Percentiles rank a stretch among this genome's conserved stretches.
These are phyloP conservation scores for Aspergillus neotritici DNA, from an alignment of 2,329 filamentous ascomycete genomes.

Conservation along the genomic window DNA sequence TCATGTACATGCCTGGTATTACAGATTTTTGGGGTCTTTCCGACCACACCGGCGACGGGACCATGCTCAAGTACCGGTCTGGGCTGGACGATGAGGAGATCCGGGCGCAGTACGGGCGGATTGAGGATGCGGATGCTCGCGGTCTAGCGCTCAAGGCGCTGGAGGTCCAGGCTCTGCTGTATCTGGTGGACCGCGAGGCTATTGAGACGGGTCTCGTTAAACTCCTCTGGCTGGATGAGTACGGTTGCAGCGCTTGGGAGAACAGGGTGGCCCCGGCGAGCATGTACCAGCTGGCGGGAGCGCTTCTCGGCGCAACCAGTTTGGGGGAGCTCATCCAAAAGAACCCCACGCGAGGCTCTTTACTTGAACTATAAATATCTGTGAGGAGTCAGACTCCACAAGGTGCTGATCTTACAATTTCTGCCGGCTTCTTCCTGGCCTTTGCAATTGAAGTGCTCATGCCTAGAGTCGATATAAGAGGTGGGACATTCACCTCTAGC, in stretches of 20 bases:
- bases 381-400: too few relatives aligned
- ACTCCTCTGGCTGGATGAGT: background rate
- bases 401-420: too few relatives aligned
- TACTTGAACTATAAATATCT: background rate
- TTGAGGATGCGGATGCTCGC: background rate
- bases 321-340: background rate
- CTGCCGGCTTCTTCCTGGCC: too few relatives aligned
- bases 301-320: background rate
- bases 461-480: too few relatives aligned
- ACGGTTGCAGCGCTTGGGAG: slow-evolving; percentile 1
- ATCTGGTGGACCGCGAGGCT: background rate
- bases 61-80: background rate
- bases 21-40: background rate
- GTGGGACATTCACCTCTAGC: too few relatives aligned
- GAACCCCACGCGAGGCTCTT: background rate
- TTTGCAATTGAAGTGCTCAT: too few relatives aligned
- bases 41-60: background rate
- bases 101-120: background rate
- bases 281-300: background rate
- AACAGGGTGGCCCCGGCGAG: background rate
- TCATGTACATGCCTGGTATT: background rate
- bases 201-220: background rate
- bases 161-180: background rate
- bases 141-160: background rate
- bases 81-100: background rate